Percentiles rank a stretch among this genome's conserved stretches.
Evolutionary conservation across 2,329 filamentous ascomycete genomes (phyloP).

Genomic region (Cladosporium phlei): DNA sequence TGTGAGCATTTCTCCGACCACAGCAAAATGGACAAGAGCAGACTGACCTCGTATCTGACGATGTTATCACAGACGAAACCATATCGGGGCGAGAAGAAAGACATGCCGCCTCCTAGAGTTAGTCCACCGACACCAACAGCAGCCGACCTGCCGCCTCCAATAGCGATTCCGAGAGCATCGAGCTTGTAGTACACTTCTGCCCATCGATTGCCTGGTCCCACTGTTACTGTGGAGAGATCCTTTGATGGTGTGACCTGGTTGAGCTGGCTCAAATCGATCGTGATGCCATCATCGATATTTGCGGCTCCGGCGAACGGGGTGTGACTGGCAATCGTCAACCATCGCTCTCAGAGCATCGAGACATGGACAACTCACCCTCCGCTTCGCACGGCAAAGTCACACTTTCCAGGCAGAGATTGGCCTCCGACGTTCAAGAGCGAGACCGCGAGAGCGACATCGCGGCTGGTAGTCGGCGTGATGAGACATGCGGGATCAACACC

Average conservation of each 20-base stretch:
- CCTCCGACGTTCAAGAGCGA: conserved; percentile 15
- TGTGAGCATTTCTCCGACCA: conserved; percentile 32
- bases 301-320: conserved; percentile 18
- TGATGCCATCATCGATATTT: conserved; percentile 23
- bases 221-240: conserved; percentile 34
- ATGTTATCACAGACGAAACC: conserved; percentile 45
- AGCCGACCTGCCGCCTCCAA: conserved; percentile 42
- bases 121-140: conserved; percentile 44
- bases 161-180: conserved; percentile 38
- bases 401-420: conserved; percentile 11
- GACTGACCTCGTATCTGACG: conserved; percentile 34
- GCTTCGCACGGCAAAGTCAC: conserved; percentile 18
- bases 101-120: conserved; percentile 43
- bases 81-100: conserved; percentile 42
- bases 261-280: conserved; percentile 45
- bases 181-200: conserved; percentile 39
- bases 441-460: conserved; percentile 20
- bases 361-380: conserved; percentile 15
- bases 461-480: conserved; percentile 15
- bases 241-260: conserved; percentile 32
- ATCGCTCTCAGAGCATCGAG: background rate
- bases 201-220: conserved; percentile 47
- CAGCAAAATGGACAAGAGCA: conserved; percentile 12
- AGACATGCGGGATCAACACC: conserved; percentile 19
- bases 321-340: conserved; percentile 10